Evolutionary conservation across 257 asterid species (phyloP), one percentile per base, ranked within the genome.

Genomic region (Ehretia macrophylla): DNA sequence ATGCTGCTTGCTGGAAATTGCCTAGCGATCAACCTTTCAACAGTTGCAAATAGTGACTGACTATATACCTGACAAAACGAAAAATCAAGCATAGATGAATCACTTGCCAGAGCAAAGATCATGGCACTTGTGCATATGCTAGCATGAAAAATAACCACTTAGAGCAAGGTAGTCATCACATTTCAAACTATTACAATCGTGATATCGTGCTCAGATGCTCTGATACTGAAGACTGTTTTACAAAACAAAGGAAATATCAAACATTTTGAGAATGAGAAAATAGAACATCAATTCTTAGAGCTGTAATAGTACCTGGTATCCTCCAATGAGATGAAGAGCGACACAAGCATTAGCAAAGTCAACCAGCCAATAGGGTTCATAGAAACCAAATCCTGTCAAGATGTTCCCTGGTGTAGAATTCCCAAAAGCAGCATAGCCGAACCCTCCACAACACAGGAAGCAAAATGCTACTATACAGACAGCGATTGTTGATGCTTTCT

Each of bases 341-440:
- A 87, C 83, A 37, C 96, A 90, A 9, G 92, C 95, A 73, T 90
- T 90, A 59, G 97, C 96, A 61, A 90, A 76, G 72, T 87, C 86
- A 42, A 90, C 55, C 32, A 90, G 90, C 97, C 97, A 87, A 61
- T 67, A 87, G 0, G 96, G 90, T 72, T 85, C 93, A 5, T 85
- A 85, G 57, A 80, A 83, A 17, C 94, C 90, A n/a, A 90, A 90
- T 32, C 93, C 98, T 11, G 96, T 83, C 80, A 91, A 72, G 69
- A 91, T 75, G 57, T 91, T 85, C 49, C 98, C 96, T 0, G 95
- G 98, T 9, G 95, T 85, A 4, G 83, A 79, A 55, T 83, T 72
- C 17, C 98, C 98, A 35, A 91, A 91, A 17, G 96, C 96, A 17
- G 90, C 98, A 67, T 91, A 91, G 16, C 98, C 98, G 18, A 91